A percentile compares a stretch with the other conserved stretches of the same genome.
These are phyloP conservation scores for Calycina marina DNA, from an alignment of 2,329 filamentous ascomycete species.

Conservation along the genomic window DNA sequence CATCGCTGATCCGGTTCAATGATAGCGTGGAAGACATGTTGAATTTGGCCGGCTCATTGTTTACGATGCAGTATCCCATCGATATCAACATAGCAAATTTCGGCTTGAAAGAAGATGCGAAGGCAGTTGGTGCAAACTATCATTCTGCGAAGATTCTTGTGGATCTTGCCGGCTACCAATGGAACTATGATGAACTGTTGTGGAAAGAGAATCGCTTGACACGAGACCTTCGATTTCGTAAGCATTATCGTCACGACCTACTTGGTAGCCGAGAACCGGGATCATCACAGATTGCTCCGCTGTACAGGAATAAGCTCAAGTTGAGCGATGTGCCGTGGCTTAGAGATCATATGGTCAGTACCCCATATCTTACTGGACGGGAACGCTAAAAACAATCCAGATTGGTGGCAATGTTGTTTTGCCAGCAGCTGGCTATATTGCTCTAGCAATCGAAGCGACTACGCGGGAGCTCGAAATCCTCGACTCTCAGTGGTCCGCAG, in stretches of 20 bases:
- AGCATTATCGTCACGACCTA: constrained; percentile 24
- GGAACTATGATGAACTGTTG: constrained; percentile 32
- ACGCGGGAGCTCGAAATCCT: not conserved
- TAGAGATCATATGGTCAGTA: constrained; percentile 25
- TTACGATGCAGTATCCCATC: constrained; percentile 2
- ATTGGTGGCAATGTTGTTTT: constrained; percentile 31
- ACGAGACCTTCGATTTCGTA: constrained; percentile 26
- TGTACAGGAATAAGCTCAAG: constrained; percentile 19
- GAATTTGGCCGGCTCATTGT: constrained; percentile 4
- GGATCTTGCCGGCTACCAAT: constrained; percentile 30
- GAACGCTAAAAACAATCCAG: too few relatives aligned
- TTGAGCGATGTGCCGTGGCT: constrained; percentile 27
- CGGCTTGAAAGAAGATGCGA: not conserved
- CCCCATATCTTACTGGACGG: too few relatives aligned
- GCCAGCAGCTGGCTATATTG: constrained; percentile 31
- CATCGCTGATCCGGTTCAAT: constrained; percentile 4
- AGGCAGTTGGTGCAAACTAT: not conserved
- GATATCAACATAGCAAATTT: constrained; percentile 2
- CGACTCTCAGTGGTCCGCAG: not conserved
- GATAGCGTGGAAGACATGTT: constrained; percentile 2
- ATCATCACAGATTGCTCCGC: constrained; percentile 3
- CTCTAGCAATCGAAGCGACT: constrained; percentile 31
- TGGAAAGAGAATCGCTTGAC: constrained; percentile 37
- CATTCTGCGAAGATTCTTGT: constrained; percentile 4
- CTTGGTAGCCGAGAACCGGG: constrained; percentile 22